Evolutionary conservation across 2,329 filamentous ascomycete genomes (phyloP).

Genomic region (Curvularia spicifera): DNA sequence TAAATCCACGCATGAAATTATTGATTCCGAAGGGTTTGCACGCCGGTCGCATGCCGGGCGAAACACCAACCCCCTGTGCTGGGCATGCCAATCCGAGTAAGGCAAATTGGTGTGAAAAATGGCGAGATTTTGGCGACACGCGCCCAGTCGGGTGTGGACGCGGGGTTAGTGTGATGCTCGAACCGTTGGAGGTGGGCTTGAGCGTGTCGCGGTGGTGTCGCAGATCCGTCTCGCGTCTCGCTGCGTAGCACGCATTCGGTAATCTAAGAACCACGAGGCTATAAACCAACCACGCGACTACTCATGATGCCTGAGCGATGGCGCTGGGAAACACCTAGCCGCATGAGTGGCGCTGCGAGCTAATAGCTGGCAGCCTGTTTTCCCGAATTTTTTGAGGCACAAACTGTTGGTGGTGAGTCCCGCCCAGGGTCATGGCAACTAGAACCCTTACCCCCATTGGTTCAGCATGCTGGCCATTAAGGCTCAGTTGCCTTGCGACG

Average conservation of each 20-base stretch:
- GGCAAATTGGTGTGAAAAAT: conserved; percentile 36
- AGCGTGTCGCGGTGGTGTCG: conserved; percentile 45
- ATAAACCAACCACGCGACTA: conserved; percentile 22
- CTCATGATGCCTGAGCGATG: conserved; percentile 32
- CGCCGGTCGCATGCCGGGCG: conserved; percentile 39
- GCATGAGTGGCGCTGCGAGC: conserved; percentile 36
- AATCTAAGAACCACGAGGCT: conserved; percentile 34
- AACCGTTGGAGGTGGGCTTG: conserved; percentile 44
- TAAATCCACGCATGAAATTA: conserved; percentile 53
- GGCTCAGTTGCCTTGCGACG: conserved; percentile 16
- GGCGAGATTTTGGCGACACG: conserved; percentile 38
- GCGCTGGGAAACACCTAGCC: conserved; percentile 32
- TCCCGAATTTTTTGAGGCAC: conserved; percentile 42
- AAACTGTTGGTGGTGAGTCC: conserved; percentile 33
- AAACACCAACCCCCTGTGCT: conserved; percentile 49
- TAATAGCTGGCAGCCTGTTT: conserved; percentile 38
- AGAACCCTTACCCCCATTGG: conserved; percentile 31
- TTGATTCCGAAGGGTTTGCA: conserved; percentile 29
- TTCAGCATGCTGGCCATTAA: conserved; percentile 14
- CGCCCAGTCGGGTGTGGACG: conserved; percentile 22
- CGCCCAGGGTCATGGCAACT: conserved; percentile 21
- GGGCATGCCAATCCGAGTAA: conserved; percentile 38
- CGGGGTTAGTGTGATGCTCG: conserved; percentile 37
- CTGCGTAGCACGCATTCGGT: conserved; percentile 30
- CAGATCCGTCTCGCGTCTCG: conserved; percentile 48